Evolutionary conservation across 371 early-diverging fungal species (phyloP).

Genomic region (Sanchytrium tribonematis): DNA sequence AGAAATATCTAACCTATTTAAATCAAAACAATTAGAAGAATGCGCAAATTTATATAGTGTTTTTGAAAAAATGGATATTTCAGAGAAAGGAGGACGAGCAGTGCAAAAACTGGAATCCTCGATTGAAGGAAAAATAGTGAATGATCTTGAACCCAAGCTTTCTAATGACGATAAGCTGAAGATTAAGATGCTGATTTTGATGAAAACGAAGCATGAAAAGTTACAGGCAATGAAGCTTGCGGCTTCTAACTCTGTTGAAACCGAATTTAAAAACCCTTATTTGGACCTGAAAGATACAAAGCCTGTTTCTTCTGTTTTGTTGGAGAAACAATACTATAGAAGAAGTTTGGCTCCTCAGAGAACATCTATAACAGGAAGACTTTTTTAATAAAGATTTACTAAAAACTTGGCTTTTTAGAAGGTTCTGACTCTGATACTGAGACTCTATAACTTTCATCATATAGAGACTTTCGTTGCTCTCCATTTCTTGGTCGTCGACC

Average conservation of each 20-base stretch:
- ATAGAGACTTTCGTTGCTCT: not conserved
- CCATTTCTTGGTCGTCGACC: not conserved
- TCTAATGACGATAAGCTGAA: not conserved
- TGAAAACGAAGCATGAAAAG: not conserved
- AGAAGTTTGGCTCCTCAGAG: too few relatives aligned
- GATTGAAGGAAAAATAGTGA: too few relatives aligned
- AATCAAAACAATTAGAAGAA: not conserved
- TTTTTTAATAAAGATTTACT: too few relatives aligned
- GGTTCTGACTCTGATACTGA: too few relatives aligned
- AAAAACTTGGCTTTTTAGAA: too few relatives aligned
- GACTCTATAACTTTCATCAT: not conserved
- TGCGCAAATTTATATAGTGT: not conserved
- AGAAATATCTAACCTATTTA: not conserved
- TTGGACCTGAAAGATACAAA: not conserved
- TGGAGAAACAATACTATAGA: not conserved
- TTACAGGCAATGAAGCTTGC: too few relatives aligned
- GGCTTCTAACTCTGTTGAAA: not conserved
- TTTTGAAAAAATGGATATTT: not conserved
- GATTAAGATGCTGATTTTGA: not conserved
- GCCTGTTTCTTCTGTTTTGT: not conserved
- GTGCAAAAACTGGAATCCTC: not conserved
- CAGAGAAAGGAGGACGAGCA: not conserved
- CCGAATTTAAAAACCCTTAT: not conserved
- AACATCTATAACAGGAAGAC: too few relatives aligned
- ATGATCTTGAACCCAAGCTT: not conserved